Base-by-base conservation (phyloP, 2,329 filamentous ascomycete species). In the Acephala macrosclerotiorum region DNA sequence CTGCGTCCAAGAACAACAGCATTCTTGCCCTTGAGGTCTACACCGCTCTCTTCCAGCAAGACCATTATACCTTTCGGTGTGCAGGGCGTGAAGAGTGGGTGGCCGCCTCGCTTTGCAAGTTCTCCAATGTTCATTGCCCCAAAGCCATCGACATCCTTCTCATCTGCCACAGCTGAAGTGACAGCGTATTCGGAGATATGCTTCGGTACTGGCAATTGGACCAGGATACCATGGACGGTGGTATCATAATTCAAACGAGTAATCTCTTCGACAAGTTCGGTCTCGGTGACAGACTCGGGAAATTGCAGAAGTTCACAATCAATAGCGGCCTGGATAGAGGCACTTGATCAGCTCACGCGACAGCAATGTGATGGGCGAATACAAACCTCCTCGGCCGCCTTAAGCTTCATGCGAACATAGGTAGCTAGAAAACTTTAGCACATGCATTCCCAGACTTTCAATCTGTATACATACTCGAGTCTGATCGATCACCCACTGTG, bases 371-470 rank as follows among this genome's bases (percentile, higher is more conserved):
- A 16, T 53, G n/a, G 25, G 49, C 7, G 22, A 59, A 40, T 51
- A 58, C 81, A 73, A 83, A 94, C 92, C 86, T 98, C 96, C 78
- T 92, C 85, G 65, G 96, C 96, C 71, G 96, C 96, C 86, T 97
- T 99, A 76, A 97, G 83, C 84, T 99, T 99, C 96, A 99, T 99
- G 82, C 94, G 94, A 81, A 99, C 95, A 91, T 99, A 99, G 60
- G 95, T 98, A 76, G 90, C 92, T 95, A 69, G 64, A 65, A 66
- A 69, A 73, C 65, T 66, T 71, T 61, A 70, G 67, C 58, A 65
- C 33, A 62, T 26, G 26, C 16, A 22, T 22, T 26, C 16, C 14
- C 38, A n/a, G 1, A 14, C 9, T 14, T 55, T 14, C 16, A 45
- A n/a, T 12, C 18, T 14, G 20, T 51, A 18, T 38, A 80, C 89